Conservation (phyloP, 2,329 filamentous ascomycete species). For the Phialocephala sp. region DNA sequence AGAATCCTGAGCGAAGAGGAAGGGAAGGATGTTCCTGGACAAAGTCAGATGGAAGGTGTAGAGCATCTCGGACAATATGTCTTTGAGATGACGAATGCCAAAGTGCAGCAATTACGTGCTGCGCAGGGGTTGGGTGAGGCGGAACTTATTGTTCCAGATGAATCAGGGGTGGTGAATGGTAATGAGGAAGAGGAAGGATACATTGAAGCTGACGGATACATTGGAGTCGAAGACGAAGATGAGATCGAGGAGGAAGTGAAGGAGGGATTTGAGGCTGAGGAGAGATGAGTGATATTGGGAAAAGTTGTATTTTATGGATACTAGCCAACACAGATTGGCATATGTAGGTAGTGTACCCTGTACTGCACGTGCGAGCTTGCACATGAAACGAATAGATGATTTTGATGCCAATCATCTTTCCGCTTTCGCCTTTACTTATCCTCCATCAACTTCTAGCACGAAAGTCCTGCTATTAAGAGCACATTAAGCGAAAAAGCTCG, state of each 20-base stretch:
- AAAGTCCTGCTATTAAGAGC: no score
- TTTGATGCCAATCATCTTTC: background rate
- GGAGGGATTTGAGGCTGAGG: slow-evolving; percentile 37
- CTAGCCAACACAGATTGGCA: slow-evolving; percentile 7
- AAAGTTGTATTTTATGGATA: slow-evolving; percentile 13
- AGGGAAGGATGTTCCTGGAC: slow-evolving; percentile 55
- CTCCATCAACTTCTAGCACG: background rate
- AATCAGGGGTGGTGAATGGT: slow-evolving; percentile 17
- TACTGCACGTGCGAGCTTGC: background rate
- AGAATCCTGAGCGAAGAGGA: slow-evolving; percentile 54
- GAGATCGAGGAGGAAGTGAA: slow-evolving; percentile 31
- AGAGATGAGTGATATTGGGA: slow-evolving; percentile 13
- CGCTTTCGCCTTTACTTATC: background rate
- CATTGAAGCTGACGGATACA: slow-evolving; percentile 34
- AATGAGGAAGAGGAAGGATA: slow-evolving; percentile 28
- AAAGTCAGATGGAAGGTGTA: slow-evolving; percentile 82
- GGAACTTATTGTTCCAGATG: slow-evolving; percentile 23
- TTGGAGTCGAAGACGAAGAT: slow-evolving; percentile 28
- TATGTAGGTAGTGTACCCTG: slow-evolving; percentile 7
- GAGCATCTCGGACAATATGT: slow-evolving; percentile 97
- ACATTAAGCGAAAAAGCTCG: background rate
- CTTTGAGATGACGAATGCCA: slow-evolving; percentile 83
- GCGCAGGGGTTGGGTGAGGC: slow-evolving; percentile 38
- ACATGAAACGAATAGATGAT: slow-evolving; percentile 5
- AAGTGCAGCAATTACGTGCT: slow-evolving; percentile 41